phyloP scores from a whole-genome alignment of 176 grass and related monocot species.

The Juncus inflexus region DNA sequence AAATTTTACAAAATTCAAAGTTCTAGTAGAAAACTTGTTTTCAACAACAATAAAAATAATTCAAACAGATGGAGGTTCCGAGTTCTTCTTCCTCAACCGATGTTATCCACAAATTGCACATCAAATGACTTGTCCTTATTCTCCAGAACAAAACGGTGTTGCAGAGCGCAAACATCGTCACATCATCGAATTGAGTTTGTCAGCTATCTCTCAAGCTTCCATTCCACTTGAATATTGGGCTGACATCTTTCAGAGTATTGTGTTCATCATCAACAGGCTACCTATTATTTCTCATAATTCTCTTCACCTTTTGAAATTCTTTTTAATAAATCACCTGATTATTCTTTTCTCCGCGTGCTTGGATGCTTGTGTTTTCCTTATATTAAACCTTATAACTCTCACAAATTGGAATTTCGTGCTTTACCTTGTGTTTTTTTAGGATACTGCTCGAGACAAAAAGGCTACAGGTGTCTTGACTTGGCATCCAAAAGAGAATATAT shows the following conservation, averaged over 20 bases:
- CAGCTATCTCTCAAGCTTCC: not conserved
- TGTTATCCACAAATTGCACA: not conserved
- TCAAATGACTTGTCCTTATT: not conserved
- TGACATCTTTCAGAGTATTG: not conserved
- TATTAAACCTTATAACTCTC: not conserved
- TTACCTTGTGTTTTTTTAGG: not conserved
- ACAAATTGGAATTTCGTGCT: not conserved
- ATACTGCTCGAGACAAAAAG: not conserved
- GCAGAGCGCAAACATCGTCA: not conserved
- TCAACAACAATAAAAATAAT: not conserved
- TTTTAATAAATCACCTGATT: not conserved
- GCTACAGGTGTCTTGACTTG: constrained; percentile 11
- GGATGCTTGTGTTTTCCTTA: constrained; percentile 5
- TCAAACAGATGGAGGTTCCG: not conserved
- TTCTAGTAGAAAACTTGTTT: not conserved
- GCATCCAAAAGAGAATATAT: not conserved
- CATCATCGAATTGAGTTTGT: not conserved
- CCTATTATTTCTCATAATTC: not conserved
- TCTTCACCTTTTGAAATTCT: constrained; percentile 1
- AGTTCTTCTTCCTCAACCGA: not conserved
- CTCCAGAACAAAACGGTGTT: not conserved
- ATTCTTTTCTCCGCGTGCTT: not conserved
- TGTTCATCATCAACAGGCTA: not conserved
- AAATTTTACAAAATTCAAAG: not conserved
- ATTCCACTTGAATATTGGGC: not conserved